A percentile compares a stretch with the other conserved stretches of the same genome.
Conservation (phyloP, 2,329 filamentous ascomycete genomes). For the Cladosporium sp. region DNA sequence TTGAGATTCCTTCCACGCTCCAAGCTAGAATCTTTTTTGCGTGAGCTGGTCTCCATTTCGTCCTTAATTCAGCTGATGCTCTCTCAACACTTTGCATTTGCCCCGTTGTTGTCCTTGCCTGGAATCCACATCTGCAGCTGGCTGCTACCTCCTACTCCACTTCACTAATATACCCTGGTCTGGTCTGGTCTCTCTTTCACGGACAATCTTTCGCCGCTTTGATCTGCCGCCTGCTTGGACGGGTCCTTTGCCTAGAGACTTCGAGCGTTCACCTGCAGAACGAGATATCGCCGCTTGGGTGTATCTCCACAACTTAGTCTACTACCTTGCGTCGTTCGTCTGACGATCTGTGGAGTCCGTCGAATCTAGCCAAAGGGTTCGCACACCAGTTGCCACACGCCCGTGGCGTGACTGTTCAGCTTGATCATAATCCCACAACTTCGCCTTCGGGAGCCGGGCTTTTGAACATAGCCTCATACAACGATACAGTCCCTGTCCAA, state of each 20-base stretch:
- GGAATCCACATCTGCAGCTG: slow-evolving; percentile 9
- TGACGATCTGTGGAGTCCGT: slow-evolving; percentile 1
- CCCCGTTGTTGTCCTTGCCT: neutral
- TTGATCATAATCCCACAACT: neutral
- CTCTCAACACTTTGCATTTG: neutral
- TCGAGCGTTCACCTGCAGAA: neutral
- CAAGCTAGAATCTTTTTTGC: neutral
- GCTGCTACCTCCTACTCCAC: slow-evolving; percentile 10
- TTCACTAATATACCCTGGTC: slow-evolving; percentile 8
- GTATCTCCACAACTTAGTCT: neutral
- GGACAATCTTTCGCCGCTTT: neutral
- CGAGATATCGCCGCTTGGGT: neutral
- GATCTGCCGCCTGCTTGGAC: neutral
- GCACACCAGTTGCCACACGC: neutral
- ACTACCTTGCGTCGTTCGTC: neutral
- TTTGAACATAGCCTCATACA: neutral
- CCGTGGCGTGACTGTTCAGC: neutral
- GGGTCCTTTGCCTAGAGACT: no score
- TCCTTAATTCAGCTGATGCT: neutral
- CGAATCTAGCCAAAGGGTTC: neutral
- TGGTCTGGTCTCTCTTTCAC: neutral
- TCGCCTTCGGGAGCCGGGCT: neutral
- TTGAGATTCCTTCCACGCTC: slow-evolving; percentile 7
- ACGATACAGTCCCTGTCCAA: no score
- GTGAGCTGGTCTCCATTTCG: slow-evolving; percentile 7